Conservation (phyloP, 2,329 filamentous ascomycete species). For the Anthostomella pinea region DNA sequence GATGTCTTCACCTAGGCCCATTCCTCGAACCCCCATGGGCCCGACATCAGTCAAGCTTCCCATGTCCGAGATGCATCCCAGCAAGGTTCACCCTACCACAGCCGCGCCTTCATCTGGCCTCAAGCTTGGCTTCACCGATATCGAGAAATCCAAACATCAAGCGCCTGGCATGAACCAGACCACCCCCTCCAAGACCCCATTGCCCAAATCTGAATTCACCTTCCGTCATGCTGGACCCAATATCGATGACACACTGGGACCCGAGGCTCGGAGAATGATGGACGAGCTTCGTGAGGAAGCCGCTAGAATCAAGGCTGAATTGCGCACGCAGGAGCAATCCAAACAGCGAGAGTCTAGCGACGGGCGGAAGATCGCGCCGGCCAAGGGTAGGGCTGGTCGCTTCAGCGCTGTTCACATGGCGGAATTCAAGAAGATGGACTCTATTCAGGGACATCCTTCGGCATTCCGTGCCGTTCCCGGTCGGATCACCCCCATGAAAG, state of each 20-base stretch:
- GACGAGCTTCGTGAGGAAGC: slow-evolving; percentile 70
- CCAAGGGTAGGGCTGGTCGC: slow-evolving; percentile 73
- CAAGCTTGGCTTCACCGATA: slow-evolving; percentile 76
- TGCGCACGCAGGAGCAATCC: slow-evolving; percentile 56
- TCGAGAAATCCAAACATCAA: slow-evolving; percentile 55
- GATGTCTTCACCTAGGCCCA: slow-evolving; percentile 35
- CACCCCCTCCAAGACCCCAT: slow-evolving; percentile 61
- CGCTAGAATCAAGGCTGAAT: slow-evolving; percentile 64
- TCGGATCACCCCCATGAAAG: slow-evolving; percentile 51
- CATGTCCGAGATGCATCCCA: slow-evolving; percentile 86
- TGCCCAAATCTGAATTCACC: slow-evolving; percentile 60
- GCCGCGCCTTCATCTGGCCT: slow-evolving; percentile 77
- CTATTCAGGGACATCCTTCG: slow-evolving; percentile 83
- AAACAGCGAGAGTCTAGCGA: slow-evolving; percentile 42
- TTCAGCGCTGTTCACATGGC: slow-evolving; percentile 85
- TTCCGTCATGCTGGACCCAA: slow-evolving; percentile 58
- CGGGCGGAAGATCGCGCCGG: slow-evolving; percentile 71
- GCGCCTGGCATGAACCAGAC: slow-evolving; percentile 46
- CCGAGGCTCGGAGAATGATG: slow-evolving; percentile 60
- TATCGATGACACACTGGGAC: slow-evolving; percentile 53
- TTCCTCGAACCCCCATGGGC: slow-evolving; percentile 58
- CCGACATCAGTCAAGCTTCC: slow-evolving; percentile 67
- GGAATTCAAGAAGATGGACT: slow-evolving; percentile 97
- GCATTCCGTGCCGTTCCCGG: slow-evolving; percentile 63
- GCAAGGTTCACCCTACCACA: slow-evolving; percentile 73